These are phyloP conservation scores for Aspergillus hancockii DNA, from an alignment of 495 filamentous ascomycete genomes.

Conservation along the genomic window DNA sequence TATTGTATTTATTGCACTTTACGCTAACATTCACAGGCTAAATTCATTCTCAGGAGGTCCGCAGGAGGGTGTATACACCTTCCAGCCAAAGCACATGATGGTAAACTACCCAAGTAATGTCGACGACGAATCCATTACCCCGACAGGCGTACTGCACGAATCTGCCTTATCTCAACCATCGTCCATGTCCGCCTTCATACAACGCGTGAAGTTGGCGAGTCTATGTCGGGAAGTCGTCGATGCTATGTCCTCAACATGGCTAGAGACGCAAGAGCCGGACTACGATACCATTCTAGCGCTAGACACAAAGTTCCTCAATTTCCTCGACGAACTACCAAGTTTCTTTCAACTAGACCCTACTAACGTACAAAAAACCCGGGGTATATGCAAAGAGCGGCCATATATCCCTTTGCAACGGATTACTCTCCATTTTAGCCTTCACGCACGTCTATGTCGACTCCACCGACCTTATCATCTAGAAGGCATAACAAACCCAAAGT, in stretches of 20 bases:
- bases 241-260: constrained; percentile 23
- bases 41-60: constrained; percentile 25
- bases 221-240: constrained; percentile 35
- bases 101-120: constrained; percentile 30
- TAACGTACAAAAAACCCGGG: constrained; percentile 23
- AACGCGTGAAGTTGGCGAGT: constrained; percentile 23
- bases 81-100: constrained; percentile 35
- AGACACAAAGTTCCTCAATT: constrained; percentile 22
- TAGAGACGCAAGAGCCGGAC: constrained; percentile 22
- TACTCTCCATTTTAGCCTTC: constrained; percentile 24
- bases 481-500: constrained; percentile 27
- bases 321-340: constrained; percentile 21
- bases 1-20: not conserved
- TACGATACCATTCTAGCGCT: constrained; percentile 28
- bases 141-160: constrained; percentile 8
- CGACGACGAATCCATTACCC: constrained; percentile 29
- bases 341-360: constrained; percentile 25
- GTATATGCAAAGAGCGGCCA: constrained; percentile 25
- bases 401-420: constrained; percentile 29
- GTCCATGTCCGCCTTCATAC: constrained; percentile 25
- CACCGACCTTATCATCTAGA: constrained; percentile 33
- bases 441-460: constrained; percentile 31
- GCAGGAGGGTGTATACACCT: constrained; percentile 28
- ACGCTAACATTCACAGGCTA: constrained; percentile 24
- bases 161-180: constrained; percentile 24